A percentile compares a stretch with the other conserved stretches of the same genome.
Conservation (phyloP, 331 rosid genomes). For the Arachis monticola region DNA sequence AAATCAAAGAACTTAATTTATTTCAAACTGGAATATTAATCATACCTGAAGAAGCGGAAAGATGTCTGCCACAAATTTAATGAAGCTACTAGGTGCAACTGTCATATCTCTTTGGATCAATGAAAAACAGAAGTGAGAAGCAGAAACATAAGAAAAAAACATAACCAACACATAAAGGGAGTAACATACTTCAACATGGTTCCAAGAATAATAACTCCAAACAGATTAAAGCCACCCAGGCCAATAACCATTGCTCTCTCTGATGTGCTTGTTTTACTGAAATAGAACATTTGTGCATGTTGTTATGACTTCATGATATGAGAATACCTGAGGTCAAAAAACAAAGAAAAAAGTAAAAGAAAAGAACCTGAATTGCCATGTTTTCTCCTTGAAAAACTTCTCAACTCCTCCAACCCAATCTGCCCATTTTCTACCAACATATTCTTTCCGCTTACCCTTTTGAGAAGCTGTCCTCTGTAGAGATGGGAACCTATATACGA, state of each 20-base stretch:
- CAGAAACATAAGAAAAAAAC: constrained; percentile 36
- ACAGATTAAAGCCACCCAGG: constrained; percentile 92
- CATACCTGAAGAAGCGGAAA: constrained; percentile 96
- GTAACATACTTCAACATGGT: constrained; percentile 84
- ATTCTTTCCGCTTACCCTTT: constrained; percentile 80
- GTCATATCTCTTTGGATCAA: constrained; percentile 67
- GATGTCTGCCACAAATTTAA: constrained; percentile 75
- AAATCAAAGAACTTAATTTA: too few relatives aligned
- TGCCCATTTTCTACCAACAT: constrained; percentile 94
- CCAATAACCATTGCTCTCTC: constrained; percentile 91
- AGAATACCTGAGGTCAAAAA: constrained; percentile 16
- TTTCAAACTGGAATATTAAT: not conserved
- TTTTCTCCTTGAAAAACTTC: constrained; percentile 79
- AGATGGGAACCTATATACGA: constrained; percentile 90
- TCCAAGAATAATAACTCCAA: constrained; percentile 95
- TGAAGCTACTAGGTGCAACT: constrained; percentile 74
- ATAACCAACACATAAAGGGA: constrained; percentile 29
- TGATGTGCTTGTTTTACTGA: constrained; percentile 74
- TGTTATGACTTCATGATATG: constrained; percentile 29
- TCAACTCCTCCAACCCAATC: constrained; percentile 89
- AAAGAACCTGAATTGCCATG: constrained; percentile 84
- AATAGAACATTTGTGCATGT: constrained; percentile 38
- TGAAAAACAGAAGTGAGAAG: constrained; percentile 37
- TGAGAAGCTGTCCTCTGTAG: constrained; percentile 91
- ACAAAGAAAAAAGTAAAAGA: constrained; percentile 20